phyloP scores from a whole-genome alignment of 1,284 basidiomycete genomes.

The Microbotryum scabiosae region DNA sequence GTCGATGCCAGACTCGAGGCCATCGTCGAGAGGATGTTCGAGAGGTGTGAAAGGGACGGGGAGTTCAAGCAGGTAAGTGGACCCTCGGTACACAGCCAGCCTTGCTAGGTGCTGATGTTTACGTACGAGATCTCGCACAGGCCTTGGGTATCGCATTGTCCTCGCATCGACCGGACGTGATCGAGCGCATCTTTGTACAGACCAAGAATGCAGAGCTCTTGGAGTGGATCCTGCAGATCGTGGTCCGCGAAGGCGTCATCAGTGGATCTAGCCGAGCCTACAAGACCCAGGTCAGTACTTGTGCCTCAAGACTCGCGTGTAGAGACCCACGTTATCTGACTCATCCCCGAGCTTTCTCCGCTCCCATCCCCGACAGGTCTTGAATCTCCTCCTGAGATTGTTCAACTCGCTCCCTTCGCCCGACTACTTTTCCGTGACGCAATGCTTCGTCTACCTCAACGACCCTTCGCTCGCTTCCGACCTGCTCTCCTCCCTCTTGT shows the following conservation, averaged over 20 bases:
- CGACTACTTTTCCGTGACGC: constrained; percentile 68
- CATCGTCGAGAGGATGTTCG: constrained; percentile 81
- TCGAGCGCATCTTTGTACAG: constrained; percentile 47
- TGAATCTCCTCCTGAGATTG: constrained; percentile 59
- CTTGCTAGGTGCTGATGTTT: constrained; percentile 3
- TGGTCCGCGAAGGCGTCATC: constrained; percentile 28
- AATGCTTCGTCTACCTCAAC: constrained; percentile 78
- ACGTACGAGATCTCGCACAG: constrained; percentile 42
- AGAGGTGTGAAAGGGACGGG: constrained; percentile 69
- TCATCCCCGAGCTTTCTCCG: constrained; percentile 37
- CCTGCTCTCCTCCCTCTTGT: constrained; percentile 59
- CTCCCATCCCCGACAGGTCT: constrained; percentile 37
- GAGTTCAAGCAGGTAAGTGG: constrained; percentile 75
- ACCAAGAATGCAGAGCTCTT: constrained; percentile 68
- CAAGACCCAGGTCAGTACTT: constrained; percentile 57
- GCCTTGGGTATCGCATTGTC: constrained; percentile 90
- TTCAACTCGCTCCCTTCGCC: constrained; percentile 64
- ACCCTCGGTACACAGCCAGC: background rate
- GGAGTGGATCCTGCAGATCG: constrained; percentile 70
- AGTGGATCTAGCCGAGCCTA: constrained; percentile 45
- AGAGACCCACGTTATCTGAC: constrained; percentile 48
- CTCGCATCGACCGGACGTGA: constrained; percentile 72
- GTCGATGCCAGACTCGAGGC: constrained; percentile 66
- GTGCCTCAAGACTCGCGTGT: background rate
- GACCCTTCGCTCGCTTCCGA: constrained; percentile 63